phyloP scores from a whole-genome alignment of 2,329 filamentous ascomycete genomes.

The Rhynchosporium secalis region DNA sequence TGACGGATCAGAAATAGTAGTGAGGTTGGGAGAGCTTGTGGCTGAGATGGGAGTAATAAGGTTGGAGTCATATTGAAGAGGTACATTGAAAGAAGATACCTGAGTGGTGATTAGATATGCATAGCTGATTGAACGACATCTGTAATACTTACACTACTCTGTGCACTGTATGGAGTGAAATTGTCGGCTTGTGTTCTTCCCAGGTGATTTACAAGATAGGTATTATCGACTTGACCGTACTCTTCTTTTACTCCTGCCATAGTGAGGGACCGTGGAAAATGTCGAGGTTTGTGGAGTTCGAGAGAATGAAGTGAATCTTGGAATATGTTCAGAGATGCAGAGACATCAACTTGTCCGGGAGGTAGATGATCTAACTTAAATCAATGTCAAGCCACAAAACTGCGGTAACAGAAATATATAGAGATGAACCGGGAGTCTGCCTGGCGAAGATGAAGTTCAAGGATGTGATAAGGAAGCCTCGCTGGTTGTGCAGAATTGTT shows the following conservation, averaged over 20 bases:
- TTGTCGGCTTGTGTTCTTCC: conserved; percentile 21
- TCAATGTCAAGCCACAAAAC: conserved; percentile 13
- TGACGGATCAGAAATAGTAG: conserved; percentile 22
- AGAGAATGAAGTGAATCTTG: not conserved
- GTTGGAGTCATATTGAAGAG: conserved; percentile 32
- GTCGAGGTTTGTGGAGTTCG: not conserved
- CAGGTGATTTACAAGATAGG: conserved; percentile 14
- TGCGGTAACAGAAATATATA: conserved; percentile 23
- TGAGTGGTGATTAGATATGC: conserved; percentile 24
- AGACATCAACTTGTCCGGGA: not conserved
- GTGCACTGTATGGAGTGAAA: conserved; percentile 32
- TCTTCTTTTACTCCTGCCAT: conserved; percentile 7
- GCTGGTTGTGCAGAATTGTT: conserved; percentile 20
- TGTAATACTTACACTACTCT: not conserved
- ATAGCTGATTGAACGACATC: not conserved
- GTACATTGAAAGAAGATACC: conserved; percentile 39
- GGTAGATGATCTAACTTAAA: conserved; percentile 14
- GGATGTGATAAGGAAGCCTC: conserved; percentile 26
- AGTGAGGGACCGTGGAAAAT: not conserved
- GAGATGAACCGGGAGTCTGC: conserved; percentile 23
- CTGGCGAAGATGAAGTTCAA: conserved; percentile 22
- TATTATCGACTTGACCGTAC: conserved; percentile 5
- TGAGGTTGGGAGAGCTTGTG: conserved; percentile 27
- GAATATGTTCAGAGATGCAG: conserved; percentile 4
- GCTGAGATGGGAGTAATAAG: conserved; percentile 36